Conservation (phyloP, 106 monocot genomes). For the Chionographis japonica region DNA sequence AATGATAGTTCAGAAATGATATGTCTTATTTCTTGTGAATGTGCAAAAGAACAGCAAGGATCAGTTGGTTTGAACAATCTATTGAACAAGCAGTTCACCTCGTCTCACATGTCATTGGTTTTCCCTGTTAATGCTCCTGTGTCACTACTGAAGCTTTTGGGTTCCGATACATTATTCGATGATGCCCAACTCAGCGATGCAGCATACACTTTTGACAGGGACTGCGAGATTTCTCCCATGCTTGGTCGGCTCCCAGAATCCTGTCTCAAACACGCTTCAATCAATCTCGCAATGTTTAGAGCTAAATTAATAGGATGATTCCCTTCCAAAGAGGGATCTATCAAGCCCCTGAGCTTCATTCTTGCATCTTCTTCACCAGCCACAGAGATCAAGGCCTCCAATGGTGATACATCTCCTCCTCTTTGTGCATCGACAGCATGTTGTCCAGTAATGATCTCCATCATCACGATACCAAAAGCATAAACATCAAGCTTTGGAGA, state of each 20-base stretch:
- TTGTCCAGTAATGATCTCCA: constrained; percentile 47
- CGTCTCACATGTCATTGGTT: too few species aligned
- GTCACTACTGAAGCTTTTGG: constrained; percentile 4
- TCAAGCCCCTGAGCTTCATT: constrained; percentile 10
- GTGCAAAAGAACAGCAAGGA: too few species aligned
- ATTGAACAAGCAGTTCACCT: too few species aligned
- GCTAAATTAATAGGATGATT: constrained; percentile 21
- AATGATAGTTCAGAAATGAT: too few species aligned
- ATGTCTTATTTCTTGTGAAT: too few species aligned
- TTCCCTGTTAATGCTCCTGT: neutral
- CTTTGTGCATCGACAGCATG: constrained; percentile 5
- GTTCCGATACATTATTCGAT: neutral
- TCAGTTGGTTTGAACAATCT: too few species aligned
- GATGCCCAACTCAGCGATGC: constrained; percentile 12
- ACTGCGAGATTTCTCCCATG: constrained; percentile 33
- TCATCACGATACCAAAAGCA: constrained; percentile 38
- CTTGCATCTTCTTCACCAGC: constrained; percentile 2
- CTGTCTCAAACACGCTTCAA: constrained; percentile 21
- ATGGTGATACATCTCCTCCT: neutral
- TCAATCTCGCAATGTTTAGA: constrained; percentile 17
- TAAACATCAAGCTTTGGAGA: constrained; percentile 48
- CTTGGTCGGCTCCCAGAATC: constrained; percentile 25
- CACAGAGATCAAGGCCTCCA: neutral
- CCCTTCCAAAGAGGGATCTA: constrained; percentile 31
- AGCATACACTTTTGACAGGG: constrained; percentile 19